Evolutionary conservation across 345 rosid genomes (phyloP).

Genomic region (Gossypium mustelinum): DNA sequence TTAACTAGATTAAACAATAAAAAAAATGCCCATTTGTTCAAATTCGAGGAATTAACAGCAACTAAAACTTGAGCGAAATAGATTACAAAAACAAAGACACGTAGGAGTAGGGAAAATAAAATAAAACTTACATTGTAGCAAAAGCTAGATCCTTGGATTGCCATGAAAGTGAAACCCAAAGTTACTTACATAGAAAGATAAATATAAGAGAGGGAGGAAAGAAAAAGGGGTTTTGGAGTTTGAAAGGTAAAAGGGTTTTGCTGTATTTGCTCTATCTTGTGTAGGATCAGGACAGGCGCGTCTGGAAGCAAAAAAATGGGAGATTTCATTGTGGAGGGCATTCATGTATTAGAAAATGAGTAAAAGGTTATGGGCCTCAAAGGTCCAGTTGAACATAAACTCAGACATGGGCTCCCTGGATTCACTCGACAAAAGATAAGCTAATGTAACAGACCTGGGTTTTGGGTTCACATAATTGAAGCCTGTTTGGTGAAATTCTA

Average conservation of each 20-base stretch:
- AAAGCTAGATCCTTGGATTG: conserved; percentile 7
- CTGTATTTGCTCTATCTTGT: background rate
- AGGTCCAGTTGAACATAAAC: background rate
- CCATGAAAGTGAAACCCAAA: conserved; percentile 5
- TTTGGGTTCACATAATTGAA: background rate
- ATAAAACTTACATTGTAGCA: conserved; percentile 3
- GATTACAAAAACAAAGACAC: background rate
- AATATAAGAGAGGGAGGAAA: background rate
- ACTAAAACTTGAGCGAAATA: background rate
- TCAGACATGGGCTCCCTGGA: background rate
- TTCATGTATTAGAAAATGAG: background rate
- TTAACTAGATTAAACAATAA: background rate
- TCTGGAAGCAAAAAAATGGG: background rate
- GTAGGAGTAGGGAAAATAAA: background rate
- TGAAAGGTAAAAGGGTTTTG: background rate
- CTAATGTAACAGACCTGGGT: background rate
- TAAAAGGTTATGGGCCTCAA: background rate
- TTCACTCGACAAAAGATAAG: background rate
- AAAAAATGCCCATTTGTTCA: background rate
- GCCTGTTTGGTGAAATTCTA: background rate
- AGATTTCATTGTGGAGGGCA: background rate
- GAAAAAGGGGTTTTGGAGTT: background rate
- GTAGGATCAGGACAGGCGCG: background rate
- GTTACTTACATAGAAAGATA: background rate
- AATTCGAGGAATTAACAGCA: background rate